phyloP scores from a whole-genome alignment of 805 yeast species.

The Wickerhamiella cacticola region DNA sequence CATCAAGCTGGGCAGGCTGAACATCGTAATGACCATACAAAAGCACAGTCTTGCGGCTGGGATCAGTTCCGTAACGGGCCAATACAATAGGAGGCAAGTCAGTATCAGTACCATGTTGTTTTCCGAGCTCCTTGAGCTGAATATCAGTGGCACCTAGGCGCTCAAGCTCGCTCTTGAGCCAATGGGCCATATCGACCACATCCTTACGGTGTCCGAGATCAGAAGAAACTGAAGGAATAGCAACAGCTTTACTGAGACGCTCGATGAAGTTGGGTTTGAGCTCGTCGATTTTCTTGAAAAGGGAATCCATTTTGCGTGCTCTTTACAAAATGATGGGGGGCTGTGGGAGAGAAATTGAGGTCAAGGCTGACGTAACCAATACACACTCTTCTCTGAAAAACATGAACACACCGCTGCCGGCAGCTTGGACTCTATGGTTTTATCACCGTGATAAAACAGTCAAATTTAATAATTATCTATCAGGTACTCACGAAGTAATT shows the following conservation, averaged over 20 bases:
- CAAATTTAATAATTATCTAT: conserved; percentile 21
- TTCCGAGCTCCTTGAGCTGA: conserved; percentile 70
- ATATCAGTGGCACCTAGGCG: conserved; percentile 71
- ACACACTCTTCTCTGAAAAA: background rate
- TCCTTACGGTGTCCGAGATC: conserved; percentile 81
- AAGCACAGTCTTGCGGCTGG: conserved; percentile 73
- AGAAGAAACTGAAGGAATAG: conserved; percentile 87
- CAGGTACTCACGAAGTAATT: conserved; percentile 56
- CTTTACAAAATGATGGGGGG: conserved; percentile 15
- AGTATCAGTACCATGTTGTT: conserved; percentile 57
- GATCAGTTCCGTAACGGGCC: conserved; percentile 73
- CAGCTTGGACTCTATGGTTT: conserved; percentile 26
- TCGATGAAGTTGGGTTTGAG: conserved; percentile 54
- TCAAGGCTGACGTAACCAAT: background rate
- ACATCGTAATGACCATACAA: conserved; percentile 97
- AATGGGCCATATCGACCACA: conserved; percentile 82
- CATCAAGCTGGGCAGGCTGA: conserved; percentile 85
- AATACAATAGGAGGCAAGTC: conserved; percentile 91
- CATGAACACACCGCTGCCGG: conserved; percentile 16
- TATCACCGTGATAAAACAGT: conserved; percentile 24
- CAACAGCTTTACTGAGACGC: conserved; percentile 63
- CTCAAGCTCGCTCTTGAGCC: conserved; percentile 56
- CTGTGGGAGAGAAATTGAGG: conserved; percentile 10
- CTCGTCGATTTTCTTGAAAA: conserved; percentile 54
- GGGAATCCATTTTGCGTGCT: conserved; percentile 11